These are phyloP conservation scores for Trichophyton simii DNA, from an alignment of 2,329 filamentous ascomycete species.

Conservation along the genomic window DNA sequence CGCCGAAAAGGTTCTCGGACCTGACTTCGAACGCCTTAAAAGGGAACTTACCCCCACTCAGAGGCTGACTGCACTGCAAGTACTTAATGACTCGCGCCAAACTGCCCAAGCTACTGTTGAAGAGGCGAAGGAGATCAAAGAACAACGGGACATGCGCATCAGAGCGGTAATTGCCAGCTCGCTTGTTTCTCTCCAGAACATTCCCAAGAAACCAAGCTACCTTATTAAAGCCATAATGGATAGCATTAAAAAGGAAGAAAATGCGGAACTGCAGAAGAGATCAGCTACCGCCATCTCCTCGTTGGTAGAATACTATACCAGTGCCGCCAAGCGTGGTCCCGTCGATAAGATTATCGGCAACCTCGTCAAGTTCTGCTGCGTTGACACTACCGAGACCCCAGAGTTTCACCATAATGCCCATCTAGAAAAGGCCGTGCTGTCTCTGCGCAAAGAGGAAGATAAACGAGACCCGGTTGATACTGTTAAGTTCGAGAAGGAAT, in stretches of 20 bases:
- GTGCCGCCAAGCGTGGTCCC: conserved; percentile 64
- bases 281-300: conserved; percentile 74
- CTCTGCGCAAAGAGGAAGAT: conserved; percentile 94
- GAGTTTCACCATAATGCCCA: conserved; percentile 76
- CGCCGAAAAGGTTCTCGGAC: conserved; percentile 72
- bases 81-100: conserved; percentile 63
- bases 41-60: conserved; percentile 81
- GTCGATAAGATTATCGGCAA: conserved; percentile 95
- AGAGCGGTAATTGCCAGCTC: conserved; percentile 77
- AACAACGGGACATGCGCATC: conserved; percentile 71
- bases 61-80: conserved; percentile 67
- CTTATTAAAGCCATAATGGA: conserved; percentile 98
- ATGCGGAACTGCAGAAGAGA: conserved; percentile 70
- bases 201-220: conserved; percentile 85
- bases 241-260: conserved; percentile 91
- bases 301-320: conserved; percentile 76
- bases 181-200: conserved; percentile 69
- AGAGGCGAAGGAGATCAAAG: conserved; percentile 67
- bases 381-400: conserved; percentile 93
- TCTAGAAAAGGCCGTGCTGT: conserved; percentile 71
- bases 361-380: conserved; percentile 91
- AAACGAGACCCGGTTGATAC: conserved; percentile 84
- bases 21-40: conserved; percentile 79
- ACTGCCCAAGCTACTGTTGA: conserved; percentile 60
- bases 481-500: conserved; percentile 77